Conservation (phyloP, 179 eudicot species). For the Beta corolliflora region DNA sequence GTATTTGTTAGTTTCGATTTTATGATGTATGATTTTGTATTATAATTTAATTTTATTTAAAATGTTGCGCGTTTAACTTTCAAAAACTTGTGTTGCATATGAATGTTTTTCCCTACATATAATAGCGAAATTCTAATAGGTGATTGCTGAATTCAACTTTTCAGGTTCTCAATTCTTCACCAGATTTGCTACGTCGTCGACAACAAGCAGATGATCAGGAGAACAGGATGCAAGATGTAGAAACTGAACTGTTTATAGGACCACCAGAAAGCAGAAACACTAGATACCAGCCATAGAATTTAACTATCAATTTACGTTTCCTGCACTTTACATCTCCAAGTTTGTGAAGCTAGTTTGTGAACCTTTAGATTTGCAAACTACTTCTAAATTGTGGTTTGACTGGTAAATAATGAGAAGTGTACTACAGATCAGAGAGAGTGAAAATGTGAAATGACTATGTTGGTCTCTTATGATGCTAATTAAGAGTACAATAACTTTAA, state of each 20-base stretch:
- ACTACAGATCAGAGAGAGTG: background rate
- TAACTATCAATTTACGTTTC: background rate
- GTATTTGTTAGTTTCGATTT: no score
- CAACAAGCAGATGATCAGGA: slow-evolving; percentile 20
- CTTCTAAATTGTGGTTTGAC: slow-evolving; percentile 13
- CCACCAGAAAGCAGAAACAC: slow-evolving; percentile 30
- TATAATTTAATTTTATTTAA: no score
- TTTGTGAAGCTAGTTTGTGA: background rate
- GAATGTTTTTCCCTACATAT: no score
- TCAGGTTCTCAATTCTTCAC: slow-evolving; percentile 25
- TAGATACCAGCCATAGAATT: background rate
- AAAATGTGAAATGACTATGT: background rate
- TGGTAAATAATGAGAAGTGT: slow-evolving; percentile 14
- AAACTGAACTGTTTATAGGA: slow-evolving; percentile 38
- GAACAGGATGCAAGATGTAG: slow-evolving; percentile 28
- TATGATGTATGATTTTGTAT: no score
- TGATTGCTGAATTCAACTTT: background rate
- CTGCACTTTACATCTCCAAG: background rate
- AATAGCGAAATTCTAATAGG: background rate
- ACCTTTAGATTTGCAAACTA: background rate
- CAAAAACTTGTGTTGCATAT: no score
- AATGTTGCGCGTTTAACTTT: no score
- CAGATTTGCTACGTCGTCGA: background rate
- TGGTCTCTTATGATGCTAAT: background rate
- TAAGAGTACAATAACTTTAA: background rate